A percentile compares a stretch with the other conserved stretches of the same genome.
Evolutionary conservation across 108 stramenopile species (phyloP).

Genomic region (Mayamaea pseudoterrestris): DNA sequence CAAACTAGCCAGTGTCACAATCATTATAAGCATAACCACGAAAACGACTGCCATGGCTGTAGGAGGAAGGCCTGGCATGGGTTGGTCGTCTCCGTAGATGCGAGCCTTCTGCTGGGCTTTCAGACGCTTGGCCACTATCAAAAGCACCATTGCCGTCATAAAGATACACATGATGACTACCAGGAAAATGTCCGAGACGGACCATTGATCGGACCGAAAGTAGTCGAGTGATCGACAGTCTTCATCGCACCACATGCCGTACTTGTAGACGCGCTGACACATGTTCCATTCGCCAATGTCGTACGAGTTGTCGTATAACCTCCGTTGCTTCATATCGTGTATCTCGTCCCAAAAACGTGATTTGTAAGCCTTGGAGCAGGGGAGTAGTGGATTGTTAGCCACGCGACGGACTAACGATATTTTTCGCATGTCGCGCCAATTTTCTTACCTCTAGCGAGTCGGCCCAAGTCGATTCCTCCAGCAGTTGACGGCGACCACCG

Average conservation of each 20-base stretch:
- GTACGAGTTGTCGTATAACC: conserved; percentile 34
- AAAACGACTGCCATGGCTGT: conserved; percentile 63
- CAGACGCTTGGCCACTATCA: conserved; percentile 71
- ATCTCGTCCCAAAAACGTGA: conserved; percentile 28
- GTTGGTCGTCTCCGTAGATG: conserved; percentile 14
- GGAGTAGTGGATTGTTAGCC: too few relatives aligned
- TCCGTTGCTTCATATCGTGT: conserved; percentile 1
- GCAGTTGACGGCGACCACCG: conserved; percentile 7
- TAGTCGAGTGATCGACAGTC: conserved; percentile 64
- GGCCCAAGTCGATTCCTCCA: too few relatives aligned
- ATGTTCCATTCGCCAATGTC: conserved; percentile 66
- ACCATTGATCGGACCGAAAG: conserved; percentile 75
- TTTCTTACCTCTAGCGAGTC: too few relatives aligned
- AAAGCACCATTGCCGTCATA: conserved; percentile 73
- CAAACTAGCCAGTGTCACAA: conserved; percentile 53
- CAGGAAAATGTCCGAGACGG: conserved; percentile 66
- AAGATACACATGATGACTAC: conserved; percentile 72
- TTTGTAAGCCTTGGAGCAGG: conserved; percentile 26
- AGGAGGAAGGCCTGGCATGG: conserved; percentile 52
- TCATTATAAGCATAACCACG: conserved; percentile 36
- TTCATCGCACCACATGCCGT: conserved; percentile 76
- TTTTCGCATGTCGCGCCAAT: too few relatives aligned
- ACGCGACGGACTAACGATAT: too few relatives aligned
- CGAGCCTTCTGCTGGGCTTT: conserved; percentile 29
- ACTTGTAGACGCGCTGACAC: conserved; percentile 67